phyloP scores from a whole-genome alignment of 305 asterid species.

The Solanum aculeatissimum region DNA sequence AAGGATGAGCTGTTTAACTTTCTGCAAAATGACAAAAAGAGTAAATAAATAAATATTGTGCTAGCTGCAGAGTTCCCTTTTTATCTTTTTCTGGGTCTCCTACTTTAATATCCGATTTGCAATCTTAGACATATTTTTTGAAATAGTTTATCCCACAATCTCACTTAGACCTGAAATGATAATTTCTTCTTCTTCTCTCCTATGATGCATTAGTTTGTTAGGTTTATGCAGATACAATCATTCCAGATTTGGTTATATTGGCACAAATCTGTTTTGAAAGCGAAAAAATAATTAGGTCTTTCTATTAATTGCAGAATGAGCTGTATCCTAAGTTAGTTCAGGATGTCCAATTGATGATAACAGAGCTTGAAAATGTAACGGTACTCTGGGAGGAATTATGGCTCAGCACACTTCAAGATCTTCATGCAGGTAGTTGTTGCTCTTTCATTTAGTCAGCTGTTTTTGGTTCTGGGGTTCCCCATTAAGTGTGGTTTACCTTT shows the following conservation, averaged over 20 bases:
- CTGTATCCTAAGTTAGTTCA: slow-evolving; percentile 83
- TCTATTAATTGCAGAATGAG: slow-evolving; percentile 46
- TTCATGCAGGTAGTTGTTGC: slow-evolving; percentile 71
- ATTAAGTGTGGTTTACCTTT: neutral
- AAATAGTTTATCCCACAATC: neutral
- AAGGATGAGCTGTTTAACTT: neutral
- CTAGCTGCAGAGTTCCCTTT: neutral
- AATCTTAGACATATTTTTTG: neutral
- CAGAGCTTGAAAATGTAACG: slow-evolving; percentile 90
- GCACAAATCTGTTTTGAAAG: neutral
- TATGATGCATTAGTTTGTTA: neutral
- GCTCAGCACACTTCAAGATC: slow-evolving; percentile 99
- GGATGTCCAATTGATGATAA: slow-evolving; percentile 90
- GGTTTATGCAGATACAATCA: neutral
- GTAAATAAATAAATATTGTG: neutral
- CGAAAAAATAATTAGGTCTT: neutral
- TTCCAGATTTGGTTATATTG: neutral
- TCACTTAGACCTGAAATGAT: neutral
- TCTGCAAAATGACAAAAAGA: neutral
- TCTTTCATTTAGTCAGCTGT: neutral
- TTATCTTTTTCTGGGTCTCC: neutral
- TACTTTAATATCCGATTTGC: neutral
- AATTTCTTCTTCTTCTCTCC: neutral
- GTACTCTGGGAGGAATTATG: slow-evolving; percentile 99
- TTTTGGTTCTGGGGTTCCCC: neutral